Evolutionary conservation across 495 filamentous ascomycete species (phyloP).

Genomic region (Lepidopterella palustris): DNA sequence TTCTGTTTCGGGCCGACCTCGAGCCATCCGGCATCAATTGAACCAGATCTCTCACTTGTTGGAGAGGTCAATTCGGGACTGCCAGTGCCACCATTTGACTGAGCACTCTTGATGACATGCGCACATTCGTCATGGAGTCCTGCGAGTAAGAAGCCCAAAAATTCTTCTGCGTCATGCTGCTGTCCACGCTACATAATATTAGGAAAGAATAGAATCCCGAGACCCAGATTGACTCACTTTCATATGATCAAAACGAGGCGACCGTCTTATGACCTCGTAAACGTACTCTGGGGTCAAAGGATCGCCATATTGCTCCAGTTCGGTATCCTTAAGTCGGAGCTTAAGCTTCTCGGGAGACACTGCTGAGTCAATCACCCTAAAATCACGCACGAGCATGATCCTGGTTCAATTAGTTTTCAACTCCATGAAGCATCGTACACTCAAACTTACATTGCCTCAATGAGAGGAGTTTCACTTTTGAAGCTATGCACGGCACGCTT

Average conservation of each 20-base stretch:
- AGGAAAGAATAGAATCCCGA: conserved; percentile 23
- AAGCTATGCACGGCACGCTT: conserved; percentile 82
- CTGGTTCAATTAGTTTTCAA: conserved; percentile 35
- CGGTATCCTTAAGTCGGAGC: conserved; percentile 65
- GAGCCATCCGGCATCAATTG: conserved; percentile 63
- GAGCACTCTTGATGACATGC: conserved; percentile 54
- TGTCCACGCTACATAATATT: conserved; percentile 64
- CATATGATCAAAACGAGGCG: conserved; percentile 89
- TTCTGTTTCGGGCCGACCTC: conserved; percentile 93
- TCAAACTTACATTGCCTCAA: conserved; percentile 78
- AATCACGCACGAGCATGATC: conserved; percentile 96
- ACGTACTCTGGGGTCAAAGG: conserved; percentile 91
- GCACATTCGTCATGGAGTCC: conserved; percentile 90
- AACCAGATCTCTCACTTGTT: conserved; percentile 18
- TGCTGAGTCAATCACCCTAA: conserved; percentile 74
- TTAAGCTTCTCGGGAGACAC: conserved; percentile 65
- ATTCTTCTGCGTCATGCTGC: conserved; percentile 97
- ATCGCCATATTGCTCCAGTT: conserved; percentile 86
- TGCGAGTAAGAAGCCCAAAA: conserved; percentile 87
- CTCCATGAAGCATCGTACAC: background rate
- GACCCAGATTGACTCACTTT: conserved; percentile 47
- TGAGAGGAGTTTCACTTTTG: conserved; percentile 86
- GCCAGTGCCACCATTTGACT: conserved; percentile 33
- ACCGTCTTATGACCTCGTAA: conserved; percentile 80
- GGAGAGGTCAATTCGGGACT: conserved; percentile 41